A percentile compares a stretch with the other conserved stretches of the same genome.
These are phyloP conservation scores for Penicillium sp. DNA, from an alignment of 2,329 filamentous ascomycete species.

Conservation along the genomic window DNA sequence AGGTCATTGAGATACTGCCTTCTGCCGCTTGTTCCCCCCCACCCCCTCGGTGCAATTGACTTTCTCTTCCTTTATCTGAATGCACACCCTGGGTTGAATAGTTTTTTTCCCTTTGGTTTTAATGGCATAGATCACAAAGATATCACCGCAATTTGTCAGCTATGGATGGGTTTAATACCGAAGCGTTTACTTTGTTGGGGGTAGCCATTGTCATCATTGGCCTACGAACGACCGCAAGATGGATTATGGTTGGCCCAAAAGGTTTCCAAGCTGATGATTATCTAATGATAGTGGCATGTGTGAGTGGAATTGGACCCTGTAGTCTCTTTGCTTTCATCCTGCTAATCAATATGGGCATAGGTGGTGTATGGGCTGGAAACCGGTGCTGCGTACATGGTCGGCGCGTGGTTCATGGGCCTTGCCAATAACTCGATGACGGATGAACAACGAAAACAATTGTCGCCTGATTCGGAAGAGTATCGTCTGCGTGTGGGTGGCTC, in stretches of 20 bases:
- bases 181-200: conserved; percentile 52
- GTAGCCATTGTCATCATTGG: conserved; percentile 51
- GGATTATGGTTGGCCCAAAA: conserved; percentile 48
- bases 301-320: conserved; percentile 32
- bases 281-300: conserved; percentile 55
- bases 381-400: conserved; percentile 50
- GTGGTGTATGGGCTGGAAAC: conserved; percentile 54
- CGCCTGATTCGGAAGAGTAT: conserved; percentile 48
- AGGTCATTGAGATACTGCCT: conserved; percentile 5
- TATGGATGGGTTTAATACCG: conserved; percentile 40
- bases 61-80: conserved; percentile 18
- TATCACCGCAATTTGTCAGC: neutral
- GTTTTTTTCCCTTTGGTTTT: neutral
- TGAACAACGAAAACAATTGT: conserved; percentile 47
- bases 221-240: conserved; percentile 52
- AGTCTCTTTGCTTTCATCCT: neutral
- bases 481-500: conserved; percentile 52
- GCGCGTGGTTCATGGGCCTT: conserved; percentile 50
- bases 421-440: conserved; percentile 59
- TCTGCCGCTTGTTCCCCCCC: neutral
- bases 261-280: conserved; percentile 60
- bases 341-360: conserved; percentile 29
- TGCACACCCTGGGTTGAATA: conserved; percentile 7
- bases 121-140: neutral
- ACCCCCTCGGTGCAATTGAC: neutral